Evolutionary conservation across 2,329 filamentous ascomycete species (phyloP).

Genomic region (Colletotrichum sp.): DNA sequence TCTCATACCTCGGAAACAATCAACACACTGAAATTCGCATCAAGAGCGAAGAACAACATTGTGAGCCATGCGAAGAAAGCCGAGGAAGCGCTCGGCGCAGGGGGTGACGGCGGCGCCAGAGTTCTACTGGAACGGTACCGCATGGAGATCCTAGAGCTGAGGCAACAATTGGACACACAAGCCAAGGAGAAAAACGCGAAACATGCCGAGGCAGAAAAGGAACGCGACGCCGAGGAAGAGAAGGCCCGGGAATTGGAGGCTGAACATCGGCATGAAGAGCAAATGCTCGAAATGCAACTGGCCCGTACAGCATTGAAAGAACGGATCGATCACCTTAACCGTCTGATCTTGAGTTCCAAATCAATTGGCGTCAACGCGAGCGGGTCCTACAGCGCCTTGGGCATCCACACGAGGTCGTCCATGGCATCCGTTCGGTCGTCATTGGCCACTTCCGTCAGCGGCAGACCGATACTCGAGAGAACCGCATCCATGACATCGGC

Average conservation of each 20-base stretch:
- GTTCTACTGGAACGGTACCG: conserved; percentile 92
- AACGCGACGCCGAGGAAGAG: conserved; percentile 72
- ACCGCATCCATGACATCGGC: conserved; percentile 71
- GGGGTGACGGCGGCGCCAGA: conserved; percentile 83
- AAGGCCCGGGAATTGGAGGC: conserved; percentile 78
- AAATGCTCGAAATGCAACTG: conserved; percentile 98
- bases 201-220: conserved; percentile 66
- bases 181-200: conserved; percentile 69
- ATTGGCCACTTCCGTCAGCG: conserved; percentile 64
- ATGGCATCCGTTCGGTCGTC: conserved; percentile 70
- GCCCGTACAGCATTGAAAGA: conserved; percentile 95
- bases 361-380: conserved; percentile 90
- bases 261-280: conserved; percentile 88
- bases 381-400: conserved; percentile 71
- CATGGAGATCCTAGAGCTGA: conserved; percentile 86
- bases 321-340: conserved; percentile 94
- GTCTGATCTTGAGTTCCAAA: conserved; percentile 93
- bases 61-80: conserved; percentile 96
- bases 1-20: conserved; percentile 87
- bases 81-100: conserved; percentile 81
- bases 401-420: conserved; percentile 51
- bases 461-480: conserved; percentile 61
- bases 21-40: conserved; percentile 96
- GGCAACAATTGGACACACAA: conserved; percentile 81
- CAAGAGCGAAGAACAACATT: conserved; percentile 96